These are phyloP conservation scores for Fusarium coffeatum DNA, from an alignment of 2,329 filamentous ascomycete species.

Conservation along the genomic window DNA sequence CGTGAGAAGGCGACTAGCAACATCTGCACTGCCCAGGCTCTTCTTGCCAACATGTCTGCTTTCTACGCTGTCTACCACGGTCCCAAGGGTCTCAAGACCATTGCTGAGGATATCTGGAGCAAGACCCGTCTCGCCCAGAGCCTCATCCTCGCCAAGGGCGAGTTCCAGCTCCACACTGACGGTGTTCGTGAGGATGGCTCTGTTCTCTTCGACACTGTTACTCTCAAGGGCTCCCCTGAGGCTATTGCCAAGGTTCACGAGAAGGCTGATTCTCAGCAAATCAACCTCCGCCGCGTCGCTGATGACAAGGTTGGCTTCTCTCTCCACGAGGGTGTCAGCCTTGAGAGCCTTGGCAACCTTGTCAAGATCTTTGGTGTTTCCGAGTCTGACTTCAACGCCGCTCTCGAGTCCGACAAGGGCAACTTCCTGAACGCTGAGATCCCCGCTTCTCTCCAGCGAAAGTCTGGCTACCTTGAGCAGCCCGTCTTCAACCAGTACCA, in stretches of 20 bases:
- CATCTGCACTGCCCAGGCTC: conserved; percentile 93
- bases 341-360: conserved; percentile 40
- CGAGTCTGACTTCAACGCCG: conserved; percentile 41
- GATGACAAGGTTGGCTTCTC: conserved; percentile 50
- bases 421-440: conserved; percentile 54
- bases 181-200: conserved; percentile 67
- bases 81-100: conserved; percentile 82
- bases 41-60: conserved; percentile 94
- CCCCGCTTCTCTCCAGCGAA: conserved; percentile 74
- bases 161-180: conserved; percentile 68
- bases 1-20: conserved; percentile 98
- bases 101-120: conserved; percentile 81
- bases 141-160: conserved; percentile 60
- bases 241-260: conserved; percentile 42
- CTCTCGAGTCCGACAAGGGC: conserved; percentile 50
- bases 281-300: conserved; percentile 48
- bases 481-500: conserved; percentile 95
- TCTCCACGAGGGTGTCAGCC: conserved; percentile 46
- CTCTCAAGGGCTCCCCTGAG: conserved; percentile 64
- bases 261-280: conserved; percentile 31
- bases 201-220: conserved; percentile 83
- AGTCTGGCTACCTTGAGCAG: conserved; percentile 82
- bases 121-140: conserved; percentile 74
- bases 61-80: conserved; percentile 96
- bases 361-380: conserved; percentile 45